These are phyloP conservation scores for Diaporthe vaccinii DNA, from an alignment of 2,329 filamentous ascomycete species.

Conservation along the genomic window DNA sequence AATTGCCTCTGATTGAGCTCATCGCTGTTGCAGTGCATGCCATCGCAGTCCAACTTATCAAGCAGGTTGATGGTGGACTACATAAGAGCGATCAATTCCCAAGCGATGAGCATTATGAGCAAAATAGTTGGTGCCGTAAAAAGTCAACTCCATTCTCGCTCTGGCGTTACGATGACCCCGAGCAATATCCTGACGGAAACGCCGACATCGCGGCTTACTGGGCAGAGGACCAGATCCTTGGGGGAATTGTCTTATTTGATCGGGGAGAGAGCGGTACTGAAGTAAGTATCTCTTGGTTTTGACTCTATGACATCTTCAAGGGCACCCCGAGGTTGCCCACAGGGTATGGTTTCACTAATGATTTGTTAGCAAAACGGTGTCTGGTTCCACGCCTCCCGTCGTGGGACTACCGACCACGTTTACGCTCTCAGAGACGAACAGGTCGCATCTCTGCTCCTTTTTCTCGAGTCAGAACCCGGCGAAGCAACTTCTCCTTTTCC, in stretches of 20 bases:
- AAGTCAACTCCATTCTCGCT: background rate
- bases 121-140: background rate
- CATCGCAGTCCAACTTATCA: background rate
- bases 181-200: background rate
- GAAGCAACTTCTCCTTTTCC: background rate
- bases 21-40: background rate
- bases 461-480: background rate
- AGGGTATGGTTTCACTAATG: background rate
- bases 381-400: background rate
- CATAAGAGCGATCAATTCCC: background rate
- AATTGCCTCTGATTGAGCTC: background rate
- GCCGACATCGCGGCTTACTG: slow-evolving; percentile 8
- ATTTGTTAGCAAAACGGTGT: background rate
- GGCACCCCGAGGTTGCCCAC: too few species aligned
- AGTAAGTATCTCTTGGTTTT: too few species aligned
- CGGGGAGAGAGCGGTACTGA: background rate
- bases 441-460: background rate
- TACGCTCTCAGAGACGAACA: background rate
- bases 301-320: too few species aligned
- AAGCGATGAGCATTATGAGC: background rate
- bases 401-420: background rate
- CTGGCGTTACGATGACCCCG: slow-evolving; percentile 1
- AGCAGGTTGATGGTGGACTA: background rate
- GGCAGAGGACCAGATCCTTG: slow-evolving; percentile 5
- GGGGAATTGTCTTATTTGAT: background rate